Base-by-base conservation (phyloP, 768 basidiomycete genomes). In the Podaxis carcinomalis region DNA sequence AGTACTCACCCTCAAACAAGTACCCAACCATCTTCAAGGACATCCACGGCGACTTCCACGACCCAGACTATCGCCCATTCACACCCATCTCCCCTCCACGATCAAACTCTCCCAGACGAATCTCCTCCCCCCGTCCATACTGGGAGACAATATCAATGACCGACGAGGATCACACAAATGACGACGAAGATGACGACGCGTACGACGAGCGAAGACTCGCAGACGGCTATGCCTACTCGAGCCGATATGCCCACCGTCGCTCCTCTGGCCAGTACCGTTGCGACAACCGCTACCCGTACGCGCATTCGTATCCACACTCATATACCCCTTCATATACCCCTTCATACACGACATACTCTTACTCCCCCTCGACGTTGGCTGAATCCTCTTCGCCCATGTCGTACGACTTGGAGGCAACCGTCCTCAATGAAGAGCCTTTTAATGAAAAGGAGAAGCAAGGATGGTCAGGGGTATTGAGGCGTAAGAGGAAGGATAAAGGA, bases 51-150 rank as follows among this genome's bases (percentile, higher is more conserved):
- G 52, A 66, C 63, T 51, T 66, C 23, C 65, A 66, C 37, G 65
- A 66, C 54, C 65, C 65, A 37, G 65, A 66, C 57, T 66, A 66
- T 57, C 42, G 65, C 16, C 62, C 57, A 4, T 66, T 66, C 63
- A 62, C 61, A 27, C 47, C 63, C 32, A 64, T 64, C 54, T 51
- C 60, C 14, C 59, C 51, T 4, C 52, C 57, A 14, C 47, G 36
- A 27, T 50, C 57, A 5, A 5, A 9, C 21, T 59, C 50, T 40
- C 57, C 52, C 52, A 42, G 32, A 42, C 47, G 53, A 47, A 13
- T 27, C 28, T 19, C 52, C 16, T 54, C 52, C 32, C 42, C 52
- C n/a, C 52, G 59, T 35, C 59, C 59, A 4, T 60, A 60, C 51
- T 60, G 59, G 59, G 59, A 60, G 59, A 53, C 59, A 5, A 46